Evolutionary conservation across 2,329 filamentous ascomycete species (phyloP).

Genomic region (Ceratocystis harringtonii): DNA sequence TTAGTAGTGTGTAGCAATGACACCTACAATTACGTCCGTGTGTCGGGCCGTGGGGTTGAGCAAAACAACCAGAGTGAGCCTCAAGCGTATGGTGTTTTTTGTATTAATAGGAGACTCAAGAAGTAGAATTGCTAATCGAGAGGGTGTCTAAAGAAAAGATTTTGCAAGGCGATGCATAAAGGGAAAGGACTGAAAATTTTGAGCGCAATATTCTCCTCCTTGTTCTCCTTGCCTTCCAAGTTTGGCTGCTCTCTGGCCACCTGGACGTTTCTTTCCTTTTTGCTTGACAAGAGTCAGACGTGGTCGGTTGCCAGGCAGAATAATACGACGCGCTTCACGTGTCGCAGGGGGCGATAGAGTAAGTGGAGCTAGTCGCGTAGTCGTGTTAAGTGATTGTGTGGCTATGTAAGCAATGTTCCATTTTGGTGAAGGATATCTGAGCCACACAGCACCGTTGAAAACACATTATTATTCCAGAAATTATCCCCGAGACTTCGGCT

Average conservation of each 20-base stretch:
- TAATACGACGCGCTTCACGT: neutral
- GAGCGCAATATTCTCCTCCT: neutral
- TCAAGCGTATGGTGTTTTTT: neutral
- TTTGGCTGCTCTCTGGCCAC: neutral
- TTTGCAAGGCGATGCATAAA: neutral
- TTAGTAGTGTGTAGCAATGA: neutral
- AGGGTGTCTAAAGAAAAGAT: neutral
- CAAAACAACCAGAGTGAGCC: neutral
- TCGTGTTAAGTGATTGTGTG: neutral
- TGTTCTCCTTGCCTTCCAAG: neutral
- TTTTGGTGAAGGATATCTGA: too few relatives aligned
- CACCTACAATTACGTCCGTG: neutral
- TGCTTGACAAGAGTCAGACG: neutral
- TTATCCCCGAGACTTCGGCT: too few relatives aligned
- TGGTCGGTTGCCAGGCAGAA: neutral
- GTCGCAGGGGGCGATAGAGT: neutral
- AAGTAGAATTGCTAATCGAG: neutral
- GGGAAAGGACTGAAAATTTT: neutral
- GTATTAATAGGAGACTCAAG: neutral
- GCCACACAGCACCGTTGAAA: too few relatives aligned
- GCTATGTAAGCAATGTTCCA: neutral
- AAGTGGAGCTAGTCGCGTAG: neutral
- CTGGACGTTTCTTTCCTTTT: neutral
- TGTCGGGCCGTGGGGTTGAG: neutral
- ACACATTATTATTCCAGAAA: too few relatives aligned